Base-by-base conservation (phyloP, 495 filamentous ascomycete genomes). In the Lasiosphaeria hispida region DNA sequence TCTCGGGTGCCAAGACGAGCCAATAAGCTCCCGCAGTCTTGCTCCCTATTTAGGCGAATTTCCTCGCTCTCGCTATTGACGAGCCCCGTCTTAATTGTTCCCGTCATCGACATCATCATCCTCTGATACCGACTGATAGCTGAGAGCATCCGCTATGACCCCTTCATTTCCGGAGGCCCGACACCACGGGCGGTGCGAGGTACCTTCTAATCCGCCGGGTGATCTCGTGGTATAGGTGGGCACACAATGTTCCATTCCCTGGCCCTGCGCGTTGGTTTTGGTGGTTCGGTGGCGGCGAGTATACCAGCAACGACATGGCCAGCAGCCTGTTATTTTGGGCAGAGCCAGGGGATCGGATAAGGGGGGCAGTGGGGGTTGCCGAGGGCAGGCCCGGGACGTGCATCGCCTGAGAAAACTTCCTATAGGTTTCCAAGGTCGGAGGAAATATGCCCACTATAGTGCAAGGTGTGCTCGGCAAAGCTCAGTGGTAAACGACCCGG, bases 341-440 rank as follows among this genome's bases (percentile, higher is more conserved):
- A 30, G 34, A 4, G 23, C 18, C n/a, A 33, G 8, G 2, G 23
- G 14, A 23, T 47, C 43, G 43, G 43, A 47, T 0, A 23, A 11
- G 4, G 30, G 47, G 47, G 23, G 19, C 23, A 30, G 23, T 49
- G 33, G 47, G 23, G 23, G 47, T 35, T 34, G 43, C 15, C 18
- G n/a, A 19, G 23, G 15, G 33, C 47, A 2, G 9, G 18, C 23
- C 23, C 23, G 23, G 23, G 23, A 30, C 23, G 23, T 30, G 23
- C 23, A 30, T 30, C 23, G 23, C 23, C 23, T 30, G 23, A 30
- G 23, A 49, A 49, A 49, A 49, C 23, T 52, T 52, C 49, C 34
- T 40, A 52, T 52, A 52, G 47, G 47, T 49, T 49, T 49, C 47
- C 47, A 49, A 17, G 30, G 11, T 40, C 49, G 49, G 49, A 52